Base-by-base conservation (phyloP, 768 basidiomycete genomes). In the Strobilomyces confusus region DNA sequence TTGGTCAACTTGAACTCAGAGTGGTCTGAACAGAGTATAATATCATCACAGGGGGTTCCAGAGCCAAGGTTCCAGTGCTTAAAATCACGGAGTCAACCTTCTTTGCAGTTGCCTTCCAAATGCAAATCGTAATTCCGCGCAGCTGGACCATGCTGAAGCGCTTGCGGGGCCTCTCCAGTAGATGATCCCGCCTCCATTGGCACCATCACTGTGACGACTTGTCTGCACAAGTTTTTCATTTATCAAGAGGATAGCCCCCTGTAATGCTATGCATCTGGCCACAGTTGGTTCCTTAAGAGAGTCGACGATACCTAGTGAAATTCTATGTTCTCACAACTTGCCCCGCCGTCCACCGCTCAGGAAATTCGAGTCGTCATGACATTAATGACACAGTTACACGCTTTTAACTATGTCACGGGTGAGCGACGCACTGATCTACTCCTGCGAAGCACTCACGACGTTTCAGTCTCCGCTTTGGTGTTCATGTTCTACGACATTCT, bases 401-500 rank as follows among this genome's bases (percentile, higher is more conserved):
- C 54, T 26, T 54, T 38, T 9, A 63, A 64, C 44, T 54, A 64
- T 45, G 45, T 49, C 25, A 64, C 50, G 41, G 26, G 62, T 42
- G 29, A 25, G 41, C 23, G 15, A 15, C 17, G 14, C 34, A 12
- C 14, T 34, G 34, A 17, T 20, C 9, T 9, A 20, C 38, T 20
- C n/a, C 19, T 19, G 19, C 9, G 11, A 38, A 11, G 38, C n/a
- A 19, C 19, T 46, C 11, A 52, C 25, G n/a, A 42, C 15, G 37
- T 41, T 47, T 40, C 19, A 61, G 60, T 59, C 34, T 63, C 63
- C 20, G 55, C 53, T 22, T 19, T 42, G 22, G 20, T 37, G 8
- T 57, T 63, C 42, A 65, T 60, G 52, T 19, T 63, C 11, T 63
- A 64, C 34, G 63, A 64, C 32, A 57, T 63, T 36, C 13, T 57